Conservation (phyloP, 768 basidiomycete genomes). For the Multifurca ochricompacta region DNA sequence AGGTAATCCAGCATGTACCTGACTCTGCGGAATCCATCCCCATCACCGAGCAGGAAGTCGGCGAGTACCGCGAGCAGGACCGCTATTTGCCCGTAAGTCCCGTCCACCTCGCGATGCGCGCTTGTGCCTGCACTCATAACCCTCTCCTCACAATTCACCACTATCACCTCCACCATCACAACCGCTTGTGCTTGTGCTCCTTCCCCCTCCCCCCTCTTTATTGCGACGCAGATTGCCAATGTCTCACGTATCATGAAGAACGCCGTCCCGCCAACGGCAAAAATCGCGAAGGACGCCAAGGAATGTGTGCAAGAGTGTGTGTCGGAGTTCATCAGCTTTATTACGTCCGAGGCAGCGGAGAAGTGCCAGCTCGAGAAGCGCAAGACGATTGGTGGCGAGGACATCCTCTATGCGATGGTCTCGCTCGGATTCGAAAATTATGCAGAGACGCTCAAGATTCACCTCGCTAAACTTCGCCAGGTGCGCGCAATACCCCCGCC, state of each 20-base stretch:
- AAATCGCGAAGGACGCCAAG: conserved; percentile 97
- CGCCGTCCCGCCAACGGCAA: conserved; percentile 80
- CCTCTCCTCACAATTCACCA: not conserved
- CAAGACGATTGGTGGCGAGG: conserved; percentile 97
- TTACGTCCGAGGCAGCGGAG: conserved; percentile 94
- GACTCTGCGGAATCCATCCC: conserved; percentile 48
- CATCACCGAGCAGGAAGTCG: conserved; percentile 88
- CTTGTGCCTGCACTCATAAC: too few relatives aligned
- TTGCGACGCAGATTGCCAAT: conserved; percentile 75
- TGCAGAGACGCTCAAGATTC: conserved; percentile 85
- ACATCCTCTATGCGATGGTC: conserved; percentile 92
- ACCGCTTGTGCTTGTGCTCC: too few relatives aligned
- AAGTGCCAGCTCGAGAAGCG: conserved; percentile 92
- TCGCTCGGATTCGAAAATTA: conserved; percentile 93
- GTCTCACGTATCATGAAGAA: conserved; percentile 97
- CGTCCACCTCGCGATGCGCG: not conserved
- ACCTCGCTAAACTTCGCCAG: conserved; percentile 83
- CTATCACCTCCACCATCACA: not conserved
- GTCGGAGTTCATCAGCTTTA: conserved; percentile 96
- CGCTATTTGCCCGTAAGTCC: conserved; percentile 80
- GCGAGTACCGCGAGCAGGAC: conserved; percentile 93
- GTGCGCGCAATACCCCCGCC: conserved; percentile 31
- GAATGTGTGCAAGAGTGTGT: conserved; percentile 99
- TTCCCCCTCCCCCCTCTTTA: not conserved
- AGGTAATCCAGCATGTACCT: conserved; percentile 25